Percentiles rank a stretch among this genome's conserved stretches.
Evolutionary conservation across 202 grass and related monocot genomes (phyloP).

Genomic region (Setaria viridis): DNA sequence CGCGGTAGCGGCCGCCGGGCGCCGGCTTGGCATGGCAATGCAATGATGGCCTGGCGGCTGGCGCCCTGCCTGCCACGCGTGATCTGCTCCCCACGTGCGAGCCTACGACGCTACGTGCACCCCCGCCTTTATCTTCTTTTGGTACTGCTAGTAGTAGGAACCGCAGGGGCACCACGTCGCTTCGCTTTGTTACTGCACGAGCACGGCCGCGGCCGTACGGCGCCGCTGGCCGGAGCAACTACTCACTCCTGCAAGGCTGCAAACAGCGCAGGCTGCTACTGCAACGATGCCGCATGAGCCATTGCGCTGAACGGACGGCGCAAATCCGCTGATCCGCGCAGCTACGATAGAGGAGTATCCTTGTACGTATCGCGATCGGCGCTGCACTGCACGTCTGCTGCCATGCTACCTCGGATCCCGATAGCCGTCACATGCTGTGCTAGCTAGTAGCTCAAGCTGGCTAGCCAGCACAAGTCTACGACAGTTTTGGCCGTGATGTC

Average conservation of each 20-base stretch:
- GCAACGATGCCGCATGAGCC: neutral
- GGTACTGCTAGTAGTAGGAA: neutral
- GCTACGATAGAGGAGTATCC: no score
- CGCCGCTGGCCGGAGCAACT: neutral
- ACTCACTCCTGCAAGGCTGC: neutral
- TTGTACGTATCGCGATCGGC: no score
- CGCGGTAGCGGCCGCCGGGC: neutral
- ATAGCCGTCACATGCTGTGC: no score
- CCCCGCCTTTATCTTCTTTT: neutral
- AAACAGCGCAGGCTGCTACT: neutral
- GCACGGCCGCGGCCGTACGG: neutral
- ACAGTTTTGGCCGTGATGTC: no score
- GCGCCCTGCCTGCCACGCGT: constrained; percentile 37
- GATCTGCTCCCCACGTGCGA: constrained; percentile 36
- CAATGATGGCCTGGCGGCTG: constrained; percentile 23
- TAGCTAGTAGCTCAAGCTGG: no score
- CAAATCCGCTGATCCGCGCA: neutral
- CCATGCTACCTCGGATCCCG: no score
- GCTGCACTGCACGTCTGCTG: no score
- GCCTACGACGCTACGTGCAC: neutral
- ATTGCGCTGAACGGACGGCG: neutral
- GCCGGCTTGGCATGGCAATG: neutral
- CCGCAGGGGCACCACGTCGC: neutral
- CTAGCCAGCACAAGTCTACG: no score
- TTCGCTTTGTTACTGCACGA: neutral